Conservation (phyloP, 805 yeast species). For the Debaryomyces tyrocola region DNA sequence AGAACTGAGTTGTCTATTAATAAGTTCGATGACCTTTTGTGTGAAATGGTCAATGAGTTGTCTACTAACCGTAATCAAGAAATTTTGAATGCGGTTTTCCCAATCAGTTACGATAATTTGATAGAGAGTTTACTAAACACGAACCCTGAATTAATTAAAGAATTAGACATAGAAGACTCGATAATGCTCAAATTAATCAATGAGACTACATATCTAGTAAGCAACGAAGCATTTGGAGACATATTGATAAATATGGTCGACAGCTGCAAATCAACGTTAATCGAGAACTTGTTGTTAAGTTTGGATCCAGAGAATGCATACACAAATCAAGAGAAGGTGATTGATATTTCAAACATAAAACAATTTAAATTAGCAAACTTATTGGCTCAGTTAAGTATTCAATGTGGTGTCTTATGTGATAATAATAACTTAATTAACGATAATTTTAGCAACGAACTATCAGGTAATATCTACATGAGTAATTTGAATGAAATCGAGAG, state of each 20-base stretch:
- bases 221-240: conserved; percentile 28
- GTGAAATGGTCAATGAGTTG: conserved; percentile 21
- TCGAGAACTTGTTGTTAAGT: conserved; percentile 28
- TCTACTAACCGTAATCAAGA: conserved; percentile 12
- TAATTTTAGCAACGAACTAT: conserved; percentile 15
- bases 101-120: conserved; percentile 36
- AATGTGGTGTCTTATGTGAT: conserved; percentile 53
- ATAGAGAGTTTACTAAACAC: conserved; percentile 51
- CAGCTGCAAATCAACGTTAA: conserved; percentile 34
- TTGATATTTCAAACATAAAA: conserved; percentile 10
- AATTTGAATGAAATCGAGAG: conserved; percentile 47
- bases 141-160: conserved; percentile 39
- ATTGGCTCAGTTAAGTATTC: conserved; percentile 67
- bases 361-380: conserved; percentile 61
- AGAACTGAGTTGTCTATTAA: conserved; percentile 65
- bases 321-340: conserved; percentile 17
- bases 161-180: conserved; percentile 36
- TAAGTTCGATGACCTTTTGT: conserved; percentile 48
- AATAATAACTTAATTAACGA: conserved; percentile 34
- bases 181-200: conserved; percentile 40
- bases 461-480: conserved; percentile 40
- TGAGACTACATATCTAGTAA: conserved; percentile 46
- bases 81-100: conserved; percentile 31
- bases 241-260: conserved; percentile 35
- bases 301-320: conserved; percentile 17